Evolutionary conservation across 1,139 yeast genomes (phyloP).

Genomic region (Pichia sorboxylosa): DNA sequence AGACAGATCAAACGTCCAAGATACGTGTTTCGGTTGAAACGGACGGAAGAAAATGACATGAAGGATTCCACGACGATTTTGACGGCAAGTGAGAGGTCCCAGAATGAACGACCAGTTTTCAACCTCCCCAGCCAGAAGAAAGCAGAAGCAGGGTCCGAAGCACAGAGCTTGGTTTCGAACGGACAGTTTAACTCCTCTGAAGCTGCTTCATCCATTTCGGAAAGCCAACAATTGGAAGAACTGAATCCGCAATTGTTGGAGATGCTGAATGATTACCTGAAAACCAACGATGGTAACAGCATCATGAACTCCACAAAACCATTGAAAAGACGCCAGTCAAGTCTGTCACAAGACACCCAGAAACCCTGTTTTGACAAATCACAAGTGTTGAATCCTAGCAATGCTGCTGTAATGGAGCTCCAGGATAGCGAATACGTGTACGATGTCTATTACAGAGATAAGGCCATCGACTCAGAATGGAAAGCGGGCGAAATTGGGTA

Average conservation of each 20-base stretch:
- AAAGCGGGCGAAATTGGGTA: conserved; percentile 48
- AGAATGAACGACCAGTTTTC: conserved; percentile 10
- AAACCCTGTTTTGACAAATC: conserved; percentile 8
- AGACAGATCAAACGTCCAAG: conserved; percentile 22
- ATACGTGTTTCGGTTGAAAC: conserved; percentile 46
- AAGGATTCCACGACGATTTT: conserved; percentile 14
- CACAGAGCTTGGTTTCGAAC: background rate
- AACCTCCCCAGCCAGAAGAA: conserved; percentile 5
- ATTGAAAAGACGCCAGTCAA: conserved; percentile 18
- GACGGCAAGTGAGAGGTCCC: conserved; percentile 7
- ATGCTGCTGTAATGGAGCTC: background rate
- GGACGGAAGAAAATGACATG: conserved; percentile 41
- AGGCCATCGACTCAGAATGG: conserved; percentile 38
- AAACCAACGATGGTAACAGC: conserved; percentile 20
- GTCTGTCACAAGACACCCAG: conserved; percentile 7
- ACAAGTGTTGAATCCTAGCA: conserved; percentile 1
- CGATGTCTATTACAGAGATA: conserved; percentile 68
- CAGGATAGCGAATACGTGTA: conserved; percentile 60
- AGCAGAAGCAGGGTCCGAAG: background rate
- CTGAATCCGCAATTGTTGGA: conserved; percentile 45
- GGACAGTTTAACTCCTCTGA: background rate
- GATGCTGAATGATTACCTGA: conserved; percentile 51
- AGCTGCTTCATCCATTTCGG: background rate
- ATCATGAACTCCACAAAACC: conserved; percentile 13
- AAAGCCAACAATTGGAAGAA: conserved; percentile 8